These are phyloP conservation scores for Ophiobolus disseminans DNA, from an alignment of 2,329 filamentous ascomycete genomes.

Conservation along the genomic window DNA sequence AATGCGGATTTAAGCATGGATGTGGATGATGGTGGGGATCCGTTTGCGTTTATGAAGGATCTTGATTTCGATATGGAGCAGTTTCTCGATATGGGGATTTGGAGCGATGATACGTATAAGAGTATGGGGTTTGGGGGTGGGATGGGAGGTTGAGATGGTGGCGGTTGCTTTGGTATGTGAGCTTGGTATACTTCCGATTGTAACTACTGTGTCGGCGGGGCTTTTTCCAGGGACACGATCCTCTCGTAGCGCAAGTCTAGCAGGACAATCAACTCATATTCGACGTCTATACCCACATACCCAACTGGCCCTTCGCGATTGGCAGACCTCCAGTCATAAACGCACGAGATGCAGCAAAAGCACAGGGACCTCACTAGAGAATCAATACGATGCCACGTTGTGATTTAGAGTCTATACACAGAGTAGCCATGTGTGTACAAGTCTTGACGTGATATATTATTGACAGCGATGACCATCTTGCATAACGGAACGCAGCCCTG, in stretches of 20 bases:
- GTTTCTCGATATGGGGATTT: slow-evolving; percentile 44
- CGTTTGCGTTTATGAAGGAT: slow-evolving; percentile 32
- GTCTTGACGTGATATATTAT: not conserved
- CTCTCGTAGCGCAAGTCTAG: no score
- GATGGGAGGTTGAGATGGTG: no score
- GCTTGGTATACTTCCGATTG: no score
- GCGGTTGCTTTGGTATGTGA: no score
- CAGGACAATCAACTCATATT: no score
- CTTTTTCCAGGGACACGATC: no score
- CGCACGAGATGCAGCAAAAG: no score
- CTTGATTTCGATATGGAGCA: slow-evolving; percentile 43
- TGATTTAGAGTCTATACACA: not conserved
- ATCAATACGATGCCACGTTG: not conserved
- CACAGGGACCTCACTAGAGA: not conserved
- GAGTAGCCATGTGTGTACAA: not conserved
- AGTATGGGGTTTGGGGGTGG: slow-evolving; percentile 35
- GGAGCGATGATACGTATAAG: slow-evolving; percentile 36
- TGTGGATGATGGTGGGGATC: slow-evolving; percentile 13
- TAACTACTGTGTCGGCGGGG: no score
- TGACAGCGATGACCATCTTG: not conserved
- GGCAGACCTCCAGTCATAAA: no score
- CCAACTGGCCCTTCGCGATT: no score
- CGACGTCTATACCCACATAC: no score
- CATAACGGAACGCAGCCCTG: not conserved
- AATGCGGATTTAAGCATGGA: slow-evolving; percentile 6